These are phyloP conservation scores for Terana coerulea DNA, from an alignment of 768 basidiomycete genomes.

Conservation along the genomic window DNA sequence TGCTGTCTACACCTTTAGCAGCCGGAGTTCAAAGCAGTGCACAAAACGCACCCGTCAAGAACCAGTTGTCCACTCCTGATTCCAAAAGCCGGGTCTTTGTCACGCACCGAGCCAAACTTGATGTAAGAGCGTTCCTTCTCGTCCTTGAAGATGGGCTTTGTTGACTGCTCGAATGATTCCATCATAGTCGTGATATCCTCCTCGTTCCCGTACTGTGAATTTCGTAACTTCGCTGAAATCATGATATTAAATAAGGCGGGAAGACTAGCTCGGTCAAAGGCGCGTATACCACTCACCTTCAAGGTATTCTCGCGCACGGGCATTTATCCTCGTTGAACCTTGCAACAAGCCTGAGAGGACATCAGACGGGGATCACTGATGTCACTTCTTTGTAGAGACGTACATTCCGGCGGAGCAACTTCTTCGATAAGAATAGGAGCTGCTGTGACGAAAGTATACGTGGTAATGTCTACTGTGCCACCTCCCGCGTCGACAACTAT, in stretches of 20 bases:
- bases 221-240: not conserved
- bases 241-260: not conserved
- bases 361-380: no score
- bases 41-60: conserved; percentile 30
- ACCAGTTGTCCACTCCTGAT: conserved; percentile 38
- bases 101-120: conserved; percentile 39
- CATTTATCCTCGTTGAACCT: conserved; percentile 37
- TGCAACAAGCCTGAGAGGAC: conserved; percentile 40
- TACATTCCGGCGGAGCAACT: conserved; percentile 32
- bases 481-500: conserved; percentile 52
- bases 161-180: conserved; percentile 34
- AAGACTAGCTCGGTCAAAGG: not conserved
- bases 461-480: conserved; percentile 40
- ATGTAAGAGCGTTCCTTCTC: conserved; percentile 35
- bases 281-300: conserved; percentile 20
- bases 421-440: conserved; percentile 27
- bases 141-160: conserved; percentile 41
- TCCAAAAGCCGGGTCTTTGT: conserved; percentile 34
- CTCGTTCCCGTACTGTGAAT: conserved; percentile 6
- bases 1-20: conserved; percentile 21
- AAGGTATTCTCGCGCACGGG: conserved; percentile 29
- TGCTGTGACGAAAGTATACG: conserved; percentile 20
- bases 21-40: no score
- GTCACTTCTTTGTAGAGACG: conserved; percentile 5
- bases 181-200: conserved; percentile 34